Conservation (phyloP, 2,329 filamentous ascomycete genomes). For the Dothideomycetes sp. region DNA sequence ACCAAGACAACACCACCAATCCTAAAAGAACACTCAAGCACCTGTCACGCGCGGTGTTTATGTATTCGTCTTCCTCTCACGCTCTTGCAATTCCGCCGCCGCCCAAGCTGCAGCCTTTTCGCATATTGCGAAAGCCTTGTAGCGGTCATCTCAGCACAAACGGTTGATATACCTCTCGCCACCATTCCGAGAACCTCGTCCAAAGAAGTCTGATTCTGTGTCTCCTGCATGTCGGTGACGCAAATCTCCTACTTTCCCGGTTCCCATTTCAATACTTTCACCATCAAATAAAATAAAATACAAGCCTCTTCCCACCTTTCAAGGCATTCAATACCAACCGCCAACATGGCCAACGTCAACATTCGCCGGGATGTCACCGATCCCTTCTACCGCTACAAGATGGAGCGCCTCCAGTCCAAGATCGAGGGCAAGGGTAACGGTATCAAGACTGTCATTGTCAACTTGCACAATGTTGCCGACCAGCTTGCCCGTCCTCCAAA, state of each 20-base stretch:
- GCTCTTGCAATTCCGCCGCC: constrained; percentile 89
- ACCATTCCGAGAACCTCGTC: constrained; percentile 8
- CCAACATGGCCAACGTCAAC: constrained; percentile 94
- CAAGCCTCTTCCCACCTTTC: too few species aligned
- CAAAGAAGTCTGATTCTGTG: neutral
- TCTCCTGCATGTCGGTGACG: constrained; percentile 51
- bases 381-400: constrained; percentile 99
- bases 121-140: constrained; percentile 89
- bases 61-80: constrained; percentile 97
- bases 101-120: constrained; percentile 94
- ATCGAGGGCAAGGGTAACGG: constrained; percentile 99
- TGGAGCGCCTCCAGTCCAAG: constrained; percentile 97
- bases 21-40: neutral
- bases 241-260: constrained; percentile 1
- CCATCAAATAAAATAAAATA: constrained; percentile 19
- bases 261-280: constrained; percentile 33
- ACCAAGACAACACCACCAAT: constrained; percentile 7
- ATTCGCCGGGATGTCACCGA: constrained; percentile 96
- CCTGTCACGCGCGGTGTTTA: constrained; percentile 51
- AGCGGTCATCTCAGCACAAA: constrained; percentile 80
- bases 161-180: constrained; percentile 58
- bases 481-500: constrained; percentile 85
- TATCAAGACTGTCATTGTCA: constrained; percentile 98
- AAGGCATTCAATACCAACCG: constrained; percentile 27
- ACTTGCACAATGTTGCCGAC: constrained; percentile 83